Percentiles rank a stretch among this genome's conserved stretches.
phyloP scores from a whole-genome alignment of 2,329 filamentous ascomycete genomes.

The Ceratocystis lukuohia region DNA sequence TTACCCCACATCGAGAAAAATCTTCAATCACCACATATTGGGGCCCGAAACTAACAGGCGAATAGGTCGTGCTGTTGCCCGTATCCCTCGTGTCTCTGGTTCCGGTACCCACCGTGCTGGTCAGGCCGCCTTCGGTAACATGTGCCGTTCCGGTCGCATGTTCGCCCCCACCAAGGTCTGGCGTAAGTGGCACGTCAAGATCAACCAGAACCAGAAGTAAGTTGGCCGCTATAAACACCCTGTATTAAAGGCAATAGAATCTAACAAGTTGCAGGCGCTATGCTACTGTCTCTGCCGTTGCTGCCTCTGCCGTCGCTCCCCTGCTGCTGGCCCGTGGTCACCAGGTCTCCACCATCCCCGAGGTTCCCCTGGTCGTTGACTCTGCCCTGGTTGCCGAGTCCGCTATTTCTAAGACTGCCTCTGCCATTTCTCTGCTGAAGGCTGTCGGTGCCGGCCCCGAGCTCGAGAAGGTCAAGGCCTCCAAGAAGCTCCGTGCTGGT shows the following conservation, averaged over 20 bases:
- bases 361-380: slow-evolving; percentile 94
- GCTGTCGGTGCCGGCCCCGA: slow-evolving; percentile 82
- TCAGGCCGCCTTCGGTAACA: slow-evolving; percentile 99
- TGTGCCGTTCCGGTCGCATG: slow-evolving; percentile 99
- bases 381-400: slow-evolving; percentile 73
- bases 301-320: slow-evolving; percentile 86
- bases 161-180: slow-evolving; percentile 99
- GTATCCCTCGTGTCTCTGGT: slow-evolving; percentile 99
- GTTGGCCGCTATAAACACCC: slow-evolving; percentile 23
- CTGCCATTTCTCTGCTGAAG: slow-evolving; percentile 75
- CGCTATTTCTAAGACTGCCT: slow-evolving; percentile 75
- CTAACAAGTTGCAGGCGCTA: slow-evolving; percentile 55
- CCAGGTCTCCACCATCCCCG: slow-evolving; percentile 79
- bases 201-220: slow-evolving; percentile 97
- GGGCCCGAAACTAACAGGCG: slow-evolving; percentile 10
- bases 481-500: slow-evolving; percentile 92
- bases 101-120: slow-evolving; percentile 99
- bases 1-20: slow-evolving; percentile 10
- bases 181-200: slow-evolving; percentile 99
- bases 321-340: slow-evolving; percentile 95
- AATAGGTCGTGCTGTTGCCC: slow-evolving; percentile 91
- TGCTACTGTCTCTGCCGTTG: slow-evolving; percentile 91
- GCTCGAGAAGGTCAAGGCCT: slow-evolving; percentile 88
- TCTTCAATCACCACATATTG: neutral
- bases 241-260: neutral